Conservation (phyloP, 2,329 filamentous ascomycete species). For the Aureobasidium leucospermi region DNA sequence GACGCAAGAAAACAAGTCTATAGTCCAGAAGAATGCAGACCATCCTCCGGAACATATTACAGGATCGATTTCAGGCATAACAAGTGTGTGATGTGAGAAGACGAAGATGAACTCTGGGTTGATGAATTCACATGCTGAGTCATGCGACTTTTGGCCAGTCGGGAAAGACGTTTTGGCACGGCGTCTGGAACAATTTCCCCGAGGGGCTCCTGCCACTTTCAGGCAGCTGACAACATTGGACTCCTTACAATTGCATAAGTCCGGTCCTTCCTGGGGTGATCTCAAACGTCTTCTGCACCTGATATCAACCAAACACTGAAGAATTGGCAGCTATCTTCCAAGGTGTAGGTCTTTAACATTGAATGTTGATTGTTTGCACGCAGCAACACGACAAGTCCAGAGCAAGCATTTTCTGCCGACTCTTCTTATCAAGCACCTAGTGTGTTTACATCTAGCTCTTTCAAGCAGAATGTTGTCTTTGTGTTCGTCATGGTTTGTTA, state of each 20-base stretch:
- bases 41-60: too few relatives aligned
- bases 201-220: not conserved
- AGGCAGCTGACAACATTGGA: not conserved
- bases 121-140: not conserved
- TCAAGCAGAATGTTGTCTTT: not conserved
- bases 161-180: not conserved
- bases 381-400: not conserved
- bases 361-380: not conserved
- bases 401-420: not conserved
- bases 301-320: not conserved
- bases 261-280: not conserved
- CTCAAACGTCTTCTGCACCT: not conserved
- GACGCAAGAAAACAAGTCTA: not conserved
- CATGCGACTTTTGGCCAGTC: not conserved
- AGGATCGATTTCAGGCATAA: too few relatives aligned
- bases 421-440: not conserved
- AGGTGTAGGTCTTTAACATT: not conserved
- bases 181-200: not conserved
- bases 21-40: not conserved
- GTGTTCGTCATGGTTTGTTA: not conserved
- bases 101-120: not conserved
- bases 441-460: not conserved
- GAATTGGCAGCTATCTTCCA: not conserved
- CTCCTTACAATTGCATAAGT: not conserved
- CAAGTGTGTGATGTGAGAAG: not conserved